phyloP scores from a whole-genome alignment of 257 asterid species.

The Fraxinus cuspidata region DNA sequence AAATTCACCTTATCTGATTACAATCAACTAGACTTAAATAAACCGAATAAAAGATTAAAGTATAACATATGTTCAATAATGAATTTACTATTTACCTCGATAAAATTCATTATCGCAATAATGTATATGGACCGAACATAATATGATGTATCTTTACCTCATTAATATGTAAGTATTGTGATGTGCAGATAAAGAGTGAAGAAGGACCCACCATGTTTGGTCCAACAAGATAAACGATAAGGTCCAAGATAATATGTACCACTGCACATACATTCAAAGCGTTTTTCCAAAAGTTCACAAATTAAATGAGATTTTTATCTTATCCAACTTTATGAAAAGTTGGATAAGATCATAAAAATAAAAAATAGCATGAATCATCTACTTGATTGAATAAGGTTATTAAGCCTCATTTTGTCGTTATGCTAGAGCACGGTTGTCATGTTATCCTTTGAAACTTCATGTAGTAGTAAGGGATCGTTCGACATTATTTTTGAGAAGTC shows the following conservation, averaged over 20 bases:
- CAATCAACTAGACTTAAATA: too few relatives aligned
- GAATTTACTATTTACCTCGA: neutral
- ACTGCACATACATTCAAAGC: too few relatives aligned
- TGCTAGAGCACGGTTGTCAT: too few relatives aligned
- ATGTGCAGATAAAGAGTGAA: constrained; percentile 14
- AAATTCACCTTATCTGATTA: too few relatives aligned
- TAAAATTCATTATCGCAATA: neutral
- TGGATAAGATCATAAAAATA: neutral
- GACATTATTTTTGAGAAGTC: too few relatives aligned
- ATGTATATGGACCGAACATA: constrained; percentile 5
- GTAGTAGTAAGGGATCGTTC: too few relatives aligned
- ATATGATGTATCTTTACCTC: constrained; percentile 18
- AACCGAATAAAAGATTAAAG: neutral
- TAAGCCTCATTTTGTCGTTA: neutral
- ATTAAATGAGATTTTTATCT: neutral
- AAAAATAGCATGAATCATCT: too few relatives aligned
- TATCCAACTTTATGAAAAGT: neutral
- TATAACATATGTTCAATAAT: too few relatives aligned
- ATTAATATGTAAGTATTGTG: neutral
- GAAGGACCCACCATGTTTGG: constrained; percentile 23
- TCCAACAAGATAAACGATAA: constrained; percentile 51
- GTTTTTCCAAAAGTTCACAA: neutral
- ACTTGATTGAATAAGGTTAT: neutral
- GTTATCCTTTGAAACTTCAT: too few relatives aligned
- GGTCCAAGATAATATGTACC: constrained; percentile 10